Evolutionary conservation across 179 eudicot genomes (phyloP).

Genomic region (Drosera spatulata): DNA sequence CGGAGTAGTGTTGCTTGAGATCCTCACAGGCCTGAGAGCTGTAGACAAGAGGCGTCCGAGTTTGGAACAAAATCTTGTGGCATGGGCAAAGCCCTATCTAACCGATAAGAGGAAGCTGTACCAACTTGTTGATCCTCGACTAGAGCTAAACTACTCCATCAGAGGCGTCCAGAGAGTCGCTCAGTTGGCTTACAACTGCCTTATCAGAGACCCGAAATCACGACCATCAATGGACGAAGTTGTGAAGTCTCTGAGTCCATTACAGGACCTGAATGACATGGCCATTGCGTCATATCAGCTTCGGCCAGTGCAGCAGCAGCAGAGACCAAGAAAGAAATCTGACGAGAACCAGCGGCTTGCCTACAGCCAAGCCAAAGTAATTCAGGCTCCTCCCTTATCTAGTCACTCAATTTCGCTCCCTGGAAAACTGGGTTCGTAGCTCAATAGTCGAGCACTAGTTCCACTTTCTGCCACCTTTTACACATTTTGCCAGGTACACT

Average conservation of each 20-base stretch:
- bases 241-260: slow-evolving; percentile 34
- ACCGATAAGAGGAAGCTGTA: slow-evolving; percentile 28
- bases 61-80: slow-evolving; percentile 34
- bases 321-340: slow-evolving; percentile 57
- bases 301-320: slow-evolving; percentile 48
- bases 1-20: slow-evolving; percentile 21
- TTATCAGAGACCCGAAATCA: slow-evolving; percentile 28
- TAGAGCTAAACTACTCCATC: slow-evolving; percentile 35
- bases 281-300: slow-evolving; percentile 61
- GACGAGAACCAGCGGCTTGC: slow-evolving; percentile 39
- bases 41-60: slow-evolving; percentile 44
- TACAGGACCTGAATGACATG: slow-evolving; percentile 70
- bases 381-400: no score
- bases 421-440: no score
- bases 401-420: no score
- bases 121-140: slow-evolving; percentile 34
- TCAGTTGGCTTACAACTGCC: slow-evolving; percentile 28
- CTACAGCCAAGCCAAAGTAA: slow-evolving; percentile 26
- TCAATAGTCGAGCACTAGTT: no score
- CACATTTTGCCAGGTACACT: no score
- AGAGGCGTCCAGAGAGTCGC: slow-evolving; percentile 36
- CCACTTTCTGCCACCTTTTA: no score
- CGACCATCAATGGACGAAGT: slow-evolving; percentile 41
- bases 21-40: slow-evolving; percentile 32
- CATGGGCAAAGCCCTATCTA: slow-evolving; percentile 34